Evolutionary conservation across 768 basidiomycete species (phyloP), one percentile per base, ranked within the genome.

Genomic region (Collybia nuda): DNA sequence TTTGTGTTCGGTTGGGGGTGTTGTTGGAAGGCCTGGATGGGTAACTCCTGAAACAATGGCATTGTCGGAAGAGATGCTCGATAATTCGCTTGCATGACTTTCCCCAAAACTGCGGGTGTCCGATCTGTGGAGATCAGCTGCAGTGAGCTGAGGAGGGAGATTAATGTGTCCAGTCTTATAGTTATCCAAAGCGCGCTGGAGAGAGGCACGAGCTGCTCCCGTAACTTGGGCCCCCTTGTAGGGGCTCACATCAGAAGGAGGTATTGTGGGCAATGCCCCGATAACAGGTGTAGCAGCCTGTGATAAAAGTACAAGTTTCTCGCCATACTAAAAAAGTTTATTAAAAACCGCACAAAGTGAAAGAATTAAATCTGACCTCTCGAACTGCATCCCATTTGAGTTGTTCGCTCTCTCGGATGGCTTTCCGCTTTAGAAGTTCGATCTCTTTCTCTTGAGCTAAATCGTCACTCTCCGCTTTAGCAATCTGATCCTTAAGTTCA

Each of bases 61-160:
- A 19, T 62, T 55, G 0, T 64, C 62, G 11, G 75, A 62, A 43
- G 68, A 67, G 45, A 90, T 82, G 56, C 71, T 75, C 15, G 78
- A 77, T 29, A 93, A 74, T 67, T 93, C 91, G 29, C 69, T 75
- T 0, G 86, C 88, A 59, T 93, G 91, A 35, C 84, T 92, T 67
- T 86, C 88, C 17, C 91, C 91, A 61, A 93, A 93, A 66, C 87
- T 90, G 50, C 80, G 80, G 0, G 87, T 88, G 59, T 93, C 87
- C 3, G 85, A 85, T 52, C 85, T 74, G 52, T 77, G 75, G 36
- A 90, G 75, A 61, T 86, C 84, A n/a, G 77, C 67, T 5, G 73
- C 70, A 23, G 72, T 65, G 12, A 66, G 53, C 14, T 77, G 74
- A 9, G 73, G 65, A 35, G 76, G 72, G 9, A 90, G 71, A 37